These are phyloP conservation scores for Sporisorium reilianum DNA, from an alignment of 1,284 basidiomycete species.

Conservation along the genomic window DNA sequence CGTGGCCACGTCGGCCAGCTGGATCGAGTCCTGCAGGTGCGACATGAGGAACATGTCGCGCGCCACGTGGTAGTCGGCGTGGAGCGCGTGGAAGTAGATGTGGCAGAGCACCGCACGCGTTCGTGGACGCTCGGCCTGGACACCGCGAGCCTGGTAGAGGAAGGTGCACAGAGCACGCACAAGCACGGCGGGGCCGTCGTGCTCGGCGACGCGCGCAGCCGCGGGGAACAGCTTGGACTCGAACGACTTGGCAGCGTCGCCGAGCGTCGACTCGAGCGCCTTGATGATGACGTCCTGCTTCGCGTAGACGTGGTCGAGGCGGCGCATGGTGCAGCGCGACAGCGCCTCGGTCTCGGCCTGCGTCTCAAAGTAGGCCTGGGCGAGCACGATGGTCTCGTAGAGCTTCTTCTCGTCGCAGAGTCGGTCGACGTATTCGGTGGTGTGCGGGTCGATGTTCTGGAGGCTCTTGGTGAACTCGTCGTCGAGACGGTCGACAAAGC, in stretches of 20 bases:
- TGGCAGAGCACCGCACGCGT: slow-evolving; percentile 97
- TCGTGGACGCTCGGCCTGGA: slow-evolving; percentile 84
- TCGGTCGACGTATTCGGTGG: slow-evolving; percentile 97
- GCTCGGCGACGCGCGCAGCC: slow-evolving; percentile 52
- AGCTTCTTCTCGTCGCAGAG: slow-evolving; percentile 85
- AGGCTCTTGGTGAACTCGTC: slow-evolving; percentile 98
- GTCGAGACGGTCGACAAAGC: slow-evolving; percentile 92
- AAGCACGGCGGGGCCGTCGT: slow-evolving; percentile 75
- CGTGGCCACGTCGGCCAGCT: slow-evolving; percentile 93
- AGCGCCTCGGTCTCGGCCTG: slow-evolving; percentile 56
- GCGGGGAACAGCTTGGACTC: slow-evolving; percentile 64
- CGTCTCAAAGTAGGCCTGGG: slow-evolving; percentile 83
- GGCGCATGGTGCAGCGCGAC: slow-evolving; percentile 86
- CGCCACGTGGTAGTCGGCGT: slow-evolving; percentile 95
- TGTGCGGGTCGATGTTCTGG: slow-evolving; percentile 98
- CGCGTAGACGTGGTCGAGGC: slow-evolving; percentile 97
- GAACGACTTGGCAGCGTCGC: slow-evolving; percentile 60
- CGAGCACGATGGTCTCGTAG: slow-evolving; percentile 91
- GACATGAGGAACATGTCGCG: slow-evolving; percentile 99
- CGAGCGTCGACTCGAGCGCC: slow-evolving; percentile 80
- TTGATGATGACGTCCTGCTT: slow-evolving; percentile 92
- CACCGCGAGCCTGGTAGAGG: slow-evolving; percentile 83
- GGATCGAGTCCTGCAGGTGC: slow-evolving; percentile 94
- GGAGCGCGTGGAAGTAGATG: slow-evolving; percentile 91
- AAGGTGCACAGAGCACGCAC: slow-evolving; percentile 90